phyloP scores from a whole-genome alignment of 2,329 filamentous ascomycete genomes.

The Aspergillus sp. region DNA sequence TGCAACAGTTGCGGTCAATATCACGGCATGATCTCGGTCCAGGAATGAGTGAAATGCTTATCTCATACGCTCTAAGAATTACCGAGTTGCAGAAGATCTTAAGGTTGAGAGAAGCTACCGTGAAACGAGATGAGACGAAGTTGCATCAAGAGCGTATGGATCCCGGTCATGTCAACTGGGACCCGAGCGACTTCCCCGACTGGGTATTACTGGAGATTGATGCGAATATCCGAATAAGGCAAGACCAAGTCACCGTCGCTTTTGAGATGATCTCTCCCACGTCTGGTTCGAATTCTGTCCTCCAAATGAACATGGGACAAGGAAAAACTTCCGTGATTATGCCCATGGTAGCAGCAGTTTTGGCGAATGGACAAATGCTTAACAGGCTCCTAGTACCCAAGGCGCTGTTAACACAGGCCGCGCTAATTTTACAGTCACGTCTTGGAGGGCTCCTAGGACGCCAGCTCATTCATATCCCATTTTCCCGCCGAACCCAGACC shows the following conservation, averaged over 20 bases:
- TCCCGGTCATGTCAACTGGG: constrained; percentile 58
- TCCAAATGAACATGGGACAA: constrained; percentile 69
- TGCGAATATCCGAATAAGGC: constrained; percentile 60
- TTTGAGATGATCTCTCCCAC: constrained; percentile 57
- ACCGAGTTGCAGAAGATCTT: constrained; percentile 45
- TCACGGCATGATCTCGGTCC: constrained; percentile 28
- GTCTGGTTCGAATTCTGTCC: constrained; percentile 56
- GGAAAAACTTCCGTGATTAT: constrained; percentile 71
- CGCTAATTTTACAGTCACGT: constrained; percentile 54
- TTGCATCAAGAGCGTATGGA: constrained; percentile 48
- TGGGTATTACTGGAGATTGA: constrained; percentile 70
- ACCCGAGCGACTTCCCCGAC: constrained; percentile 54
- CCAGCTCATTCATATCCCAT: constrained; percentile 58
- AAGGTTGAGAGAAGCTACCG: constrained; percentile 41
- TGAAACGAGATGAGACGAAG: constrained; percentile 29
- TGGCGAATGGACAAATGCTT: constrained; percentile 54
- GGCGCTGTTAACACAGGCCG: constrained; percentile 61
- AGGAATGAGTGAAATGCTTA: constrained; percentile 37
- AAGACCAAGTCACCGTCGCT: constrained; percentile 63
- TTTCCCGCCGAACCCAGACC: constrained; percentile 52
- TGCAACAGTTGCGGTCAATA: constrained; percentile 44
- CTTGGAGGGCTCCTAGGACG: constrained; percentile 58
- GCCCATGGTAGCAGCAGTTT: constrained; percentile 58
- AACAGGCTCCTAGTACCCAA: constrained; percentile 62
- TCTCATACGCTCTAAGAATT: constrained; percentile 42